A percentile compares a stretch with the other conserved stretches of the same genome.
phyloP scores from a whole-genome alignment of 2,329 filamentous ascomycete species.

The Botryotinia narcissicola region DNA sequence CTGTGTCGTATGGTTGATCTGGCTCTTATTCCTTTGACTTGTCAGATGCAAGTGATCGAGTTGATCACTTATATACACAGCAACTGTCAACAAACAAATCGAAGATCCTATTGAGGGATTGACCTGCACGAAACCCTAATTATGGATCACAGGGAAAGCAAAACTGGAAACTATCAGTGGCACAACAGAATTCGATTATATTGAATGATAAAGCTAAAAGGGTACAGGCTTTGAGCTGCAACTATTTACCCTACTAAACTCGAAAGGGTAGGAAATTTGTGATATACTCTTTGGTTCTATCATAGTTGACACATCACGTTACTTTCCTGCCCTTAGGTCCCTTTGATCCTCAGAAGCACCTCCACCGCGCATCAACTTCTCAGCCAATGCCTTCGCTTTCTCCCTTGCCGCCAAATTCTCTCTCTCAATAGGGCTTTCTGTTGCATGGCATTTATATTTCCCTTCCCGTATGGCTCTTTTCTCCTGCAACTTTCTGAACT shows the following conservation, averaged over 20 bases:
- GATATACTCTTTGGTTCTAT: background rate
- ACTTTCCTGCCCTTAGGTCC: background rate
- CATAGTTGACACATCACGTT: background rate
- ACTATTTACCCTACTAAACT: background rate
- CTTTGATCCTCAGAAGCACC: background rate
- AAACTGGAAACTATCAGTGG: background rate
- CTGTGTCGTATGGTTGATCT: background rate
- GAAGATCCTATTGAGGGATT: background rate
- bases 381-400: background rate
- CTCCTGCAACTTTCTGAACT: background rate
- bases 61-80: conserved; percentile 3
- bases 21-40: background rate
- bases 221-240: background rate
- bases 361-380: background rate
- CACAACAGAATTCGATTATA: background rate
- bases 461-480: background rate
- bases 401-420: background rate
- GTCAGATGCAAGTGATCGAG: conserved; percentile 3
- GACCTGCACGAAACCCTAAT: background rate
- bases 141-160: background rate
- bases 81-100: background rate
- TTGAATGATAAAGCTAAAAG: background rate
- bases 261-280: background rate
- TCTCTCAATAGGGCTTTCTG: background rate
- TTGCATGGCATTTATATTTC: background rate